These are phyloP conservation scores for Plasmodium billcollinsi DNA, from an alignment of 169 alveolate species.

Conservation along the genomic window DNA sequence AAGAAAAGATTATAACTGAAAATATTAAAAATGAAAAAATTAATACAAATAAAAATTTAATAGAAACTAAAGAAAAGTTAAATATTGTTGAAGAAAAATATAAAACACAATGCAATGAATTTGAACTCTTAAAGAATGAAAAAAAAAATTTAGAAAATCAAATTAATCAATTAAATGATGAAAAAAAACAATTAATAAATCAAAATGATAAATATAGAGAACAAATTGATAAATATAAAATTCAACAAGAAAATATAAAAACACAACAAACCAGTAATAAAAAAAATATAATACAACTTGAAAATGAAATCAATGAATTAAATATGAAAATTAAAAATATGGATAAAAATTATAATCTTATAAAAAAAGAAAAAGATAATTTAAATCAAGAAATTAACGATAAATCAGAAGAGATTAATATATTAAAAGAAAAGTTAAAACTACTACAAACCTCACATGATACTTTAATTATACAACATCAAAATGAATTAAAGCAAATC, in stretches of 20 bases:
- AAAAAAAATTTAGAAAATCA: conserved; percentile 43
- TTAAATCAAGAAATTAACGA: conserved; percentile 91
- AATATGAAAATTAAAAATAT: conserved; percentile 87
- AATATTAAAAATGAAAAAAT: conserved; percentile 88
- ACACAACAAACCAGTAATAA: conserved; percentile 86
- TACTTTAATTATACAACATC: conserved; percentile 88
- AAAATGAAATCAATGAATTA: conserved; percentile 89
- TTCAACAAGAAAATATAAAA: conserved; percentile 88
- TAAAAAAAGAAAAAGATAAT: conserved; percentile 77
- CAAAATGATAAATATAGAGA: conserved; percentile 84
- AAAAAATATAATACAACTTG: conserved; percentile 88
- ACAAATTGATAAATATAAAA: conserved; percentile 86
- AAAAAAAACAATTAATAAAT: conserved; percentile 85
- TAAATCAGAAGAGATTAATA: conserved; percentile 88
- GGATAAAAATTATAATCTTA: conserved; percentile 90
- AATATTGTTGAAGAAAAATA: conserved; percentile 86
- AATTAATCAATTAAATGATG: conserved; percentile 87
- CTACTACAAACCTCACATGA: conserved; percentile 87
- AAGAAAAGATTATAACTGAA: conserved; percentile 53
- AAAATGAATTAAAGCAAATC: conserved; percentile 85
- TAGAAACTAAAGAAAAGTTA: conserved; percentile 91
- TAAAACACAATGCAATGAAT: conserved; percentile 84
- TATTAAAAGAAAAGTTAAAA: conserved; percentile 91
- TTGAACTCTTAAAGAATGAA: conserved; percentile 62
- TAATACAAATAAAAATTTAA: conserved; percentile 88